These are phyloP conservation scores for Trichoderma asperelloides DNA, from an alignment of 495 filamentous ascomycete genomes.

Conservation along the genomic window DNA sequence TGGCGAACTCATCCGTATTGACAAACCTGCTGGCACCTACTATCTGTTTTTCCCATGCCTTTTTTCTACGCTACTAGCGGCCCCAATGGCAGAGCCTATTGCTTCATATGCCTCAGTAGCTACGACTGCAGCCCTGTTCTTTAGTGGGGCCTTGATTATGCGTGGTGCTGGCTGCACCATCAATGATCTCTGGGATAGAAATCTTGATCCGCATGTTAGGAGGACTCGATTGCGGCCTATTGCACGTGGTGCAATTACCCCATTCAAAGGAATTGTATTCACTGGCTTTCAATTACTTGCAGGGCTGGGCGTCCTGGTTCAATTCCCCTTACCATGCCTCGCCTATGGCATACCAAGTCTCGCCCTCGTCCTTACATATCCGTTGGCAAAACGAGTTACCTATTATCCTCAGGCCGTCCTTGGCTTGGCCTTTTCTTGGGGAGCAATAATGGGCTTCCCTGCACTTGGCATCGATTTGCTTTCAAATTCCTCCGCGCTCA, in stretches of 20 bases:
- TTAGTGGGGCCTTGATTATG: conserved; percentile 86
- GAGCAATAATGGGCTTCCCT: conserved; percentile 92
- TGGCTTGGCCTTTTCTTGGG: conserved; percentile 93
- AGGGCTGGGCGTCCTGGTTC: conserved; percentile 72
- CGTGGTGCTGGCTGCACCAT: conserved; percentile 96
- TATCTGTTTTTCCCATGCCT: conserved; percentile 94
- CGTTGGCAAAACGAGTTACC: conserved; percentile 86
- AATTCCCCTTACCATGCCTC: conserved; percentile 77
- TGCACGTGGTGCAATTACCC: conserved; percentile 73
- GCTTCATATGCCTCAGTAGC: conserved; percentile 24
- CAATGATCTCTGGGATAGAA: conserved; percentile 94
- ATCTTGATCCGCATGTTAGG: conserved; percentile 83
- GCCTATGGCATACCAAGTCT: conserved; percentile 83
- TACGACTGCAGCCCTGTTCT: conserved; percentile 55
- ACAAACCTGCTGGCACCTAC: conserved; percentile 91
- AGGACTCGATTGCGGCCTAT: conserved; percentile 84
- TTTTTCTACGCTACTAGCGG: conserved; percentile 74
- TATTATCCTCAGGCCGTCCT: conserved; percentile 91
- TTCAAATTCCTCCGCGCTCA: conserved; percentile 51
- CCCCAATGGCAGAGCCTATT: conserved; percentile 50
- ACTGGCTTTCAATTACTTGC: conserved; percentile 72
- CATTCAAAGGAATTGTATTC: conserved; percentile 66
- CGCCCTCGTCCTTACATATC: conserved; percentile 72
- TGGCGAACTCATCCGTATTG: conserved; percentile 84
- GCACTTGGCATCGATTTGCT: conserved; percentile 79